A percentile compares a stretch with the other conserved stretches of the same genome.
phyloP scores from a whole-genome alignment of 2,329 filamentous ascomycete species.

The Trichocomaceae sp. region DNA sequence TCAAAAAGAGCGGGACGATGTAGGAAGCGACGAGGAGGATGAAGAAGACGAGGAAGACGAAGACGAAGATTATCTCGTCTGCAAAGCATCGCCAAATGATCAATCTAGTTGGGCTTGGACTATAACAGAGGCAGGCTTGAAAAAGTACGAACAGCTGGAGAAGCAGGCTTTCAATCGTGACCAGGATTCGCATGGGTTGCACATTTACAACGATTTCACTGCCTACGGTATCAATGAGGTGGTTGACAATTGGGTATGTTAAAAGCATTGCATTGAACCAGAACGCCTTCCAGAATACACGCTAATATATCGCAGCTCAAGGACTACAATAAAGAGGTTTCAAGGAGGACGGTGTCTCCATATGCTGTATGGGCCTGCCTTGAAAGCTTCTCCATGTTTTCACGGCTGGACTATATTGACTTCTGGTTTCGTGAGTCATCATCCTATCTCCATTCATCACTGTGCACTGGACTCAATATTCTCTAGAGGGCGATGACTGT shows the following conservation, averaged over 20 bases:
- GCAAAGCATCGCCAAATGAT: not conserved
- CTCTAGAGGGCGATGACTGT: slow-evolving; percentile 7
- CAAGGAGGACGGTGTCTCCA: not conserved
- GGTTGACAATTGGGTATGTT: slow-evolving; percentile 8
- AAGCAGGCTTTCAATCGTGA: slow-evolving; percentile 3
- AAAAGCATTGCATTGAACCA: not conserved
- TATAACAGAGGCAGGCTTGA: not conserved
- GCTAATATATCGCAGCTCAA: slow-evolving; percentile 8
- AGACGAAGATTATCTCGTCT: not conserved
- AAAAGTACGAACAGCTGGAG: not conserved
- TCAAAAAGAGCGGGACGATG: not conserved
- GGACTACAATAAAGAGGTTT: slow-evolving; percentile 5
- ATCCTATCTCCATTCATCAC: not conserved
- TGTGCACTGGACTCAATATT: not conserved
- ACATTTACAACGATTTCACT: slow-evolving; percentile 10
- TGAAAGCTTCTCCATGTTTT: slow-evolving; percentile 6
- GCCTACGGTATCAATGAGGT: slow-evolving; percentile 8
- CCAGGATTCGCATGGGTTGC: slow-evolving; percentile 3
- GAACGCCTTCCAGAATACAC: not conserved
- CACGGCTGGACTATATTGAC: slow-evolving; percentile 4
- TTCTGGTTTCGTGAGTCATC: slow-evolving; percentile 9
- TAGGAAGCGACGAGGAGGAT: not conserved
- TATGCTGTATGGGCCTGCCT: slow-evolving; percentile 8
- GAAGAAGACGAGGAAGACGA: not conserved
- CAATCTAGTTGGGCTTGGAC: slow-evolving; percentile 5